Percentiles rank a stretch among this genome's conserved stretches.
phyloP scores from a whole-genome alignment of 768 basidiomycete species.

The Kockovaella imperatae region DNA sequence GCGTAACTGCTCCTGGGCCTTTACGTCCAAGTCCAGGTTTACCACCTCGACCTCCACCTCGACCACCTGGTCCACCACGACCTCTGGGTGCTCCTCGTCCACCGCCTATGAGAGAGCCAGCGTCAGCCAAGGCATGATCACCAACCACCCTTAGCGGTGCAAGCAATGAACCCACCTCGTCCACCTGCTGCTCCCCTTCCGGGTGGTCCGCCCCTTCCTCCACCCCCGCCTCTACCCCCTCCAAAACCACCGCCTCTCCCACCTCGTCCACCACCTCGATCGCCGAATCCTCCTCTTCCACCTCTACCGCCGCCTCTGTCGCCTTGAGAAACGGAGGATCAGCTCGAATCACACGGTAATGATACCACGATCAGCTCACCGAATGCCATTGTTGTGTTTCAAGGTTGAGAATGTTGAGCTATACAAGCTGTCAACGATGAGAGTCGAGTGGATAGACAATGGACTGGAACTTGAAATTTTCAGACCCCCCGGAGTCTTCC shows the following conservation, averaged over 20 bases:
- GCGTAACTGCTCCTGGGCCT: conserved; percentile 78
- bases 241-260: conserved; percentile 22
- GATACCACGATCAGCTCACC: conserved; percentile 13
- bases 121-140: neutral
- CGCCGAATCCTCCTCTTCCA: conserved; percentile 24
- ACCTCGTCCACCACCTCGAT: conserved; percentile 17
- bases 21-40: conserved; percentile 47
- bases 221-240: conserved; percentile 20
- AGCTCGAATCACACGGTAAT: neutral
- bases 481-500: too few species aligned
- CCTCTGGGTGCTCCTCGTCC: conserved; percentile 29
- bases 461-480: too few species aligned
- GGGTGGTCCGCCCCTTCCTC: conserved; percentile 6
- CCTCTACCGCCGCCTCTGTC: conserved; percentile 17
- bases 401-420: neutral
- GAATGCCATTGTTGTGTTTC: conserved; percentile 32
- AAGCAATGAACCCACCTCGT: conserved; percentile 53
- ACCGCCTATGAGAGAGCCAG: conserved; percentile 11
- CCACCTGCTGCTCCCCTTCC: conserved; percentile 45
- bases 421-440: neutral
- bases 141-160: too few species aligned
- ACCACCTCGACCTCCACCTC: conserved; percentile 60
- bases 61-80: conserved; percentile 45
- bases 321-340: neutral
- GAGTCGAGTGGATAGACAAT: neutral